phyloP scores from a whole-genome alignment of 2,329 filamentous ascomycete genomes.

The Dryadomyces sulphureus region DNA sequence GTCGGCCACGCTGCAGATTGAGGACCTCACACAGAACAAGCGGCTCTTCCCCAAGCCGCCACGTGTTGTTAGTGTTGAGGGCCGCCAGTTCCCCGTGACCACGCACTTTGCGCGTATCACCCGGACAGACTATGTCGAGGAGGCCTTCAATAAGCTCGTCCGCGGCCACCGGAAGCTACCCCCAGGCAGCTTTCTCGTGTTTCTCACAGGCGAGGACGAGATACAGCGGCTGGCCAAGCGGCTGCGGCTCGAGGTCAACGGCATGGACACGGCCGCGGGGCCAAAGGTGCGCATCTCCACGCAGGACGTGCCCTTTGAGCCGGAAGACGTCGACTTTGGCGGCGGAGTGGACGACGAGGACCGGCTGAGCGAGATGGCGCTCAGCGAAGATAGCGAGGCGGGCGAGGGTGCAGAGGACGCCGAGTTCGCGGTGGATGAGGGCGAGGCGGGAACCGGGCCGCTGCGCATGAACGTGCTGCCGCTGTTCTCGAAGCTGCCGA shows the following conservation, averaged over 20 bases:
- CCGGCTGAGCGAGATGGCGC: neutral
- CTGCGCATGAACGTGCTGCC: constrained; percentile 79
- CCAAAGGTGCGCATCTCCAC: constrained; percentile 63
- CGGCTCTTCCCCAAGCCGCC: constrained; percentile 65
- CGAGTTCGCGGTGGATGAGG: constrained; percentile 8
- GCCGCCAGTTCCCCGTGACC: constrained; percentile 80
- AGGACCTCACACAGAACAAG: constrained; percentile 76
- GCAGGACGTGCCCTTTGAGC: constrained; percentile 63
- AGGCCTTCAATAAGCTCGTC: constrained; percentile 75
- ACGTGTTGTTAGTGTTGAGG: constrained; percentile 78
- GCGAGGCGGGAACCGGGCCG: constrained; percentile 42
- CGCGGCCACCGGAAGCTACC: constrained; percentile 82
- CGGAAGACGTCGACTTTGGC: constrained; percentile 77
- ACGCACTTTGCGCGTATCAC: constrained; percentile 78
- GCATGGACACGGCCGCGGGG: constrained; percentile 38
- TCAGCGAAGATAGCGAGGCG: constrained; percentile 16
- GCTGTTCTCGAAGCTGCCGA: constrained; percentile 82
- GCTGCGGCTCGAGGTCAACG: constrained; percentile 52
- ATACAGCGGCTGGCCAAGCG: constrained; percentile 72
- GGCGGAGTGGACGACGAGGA: constrained; percentile 27
- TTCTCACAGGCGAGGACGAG: constrained; percentile 86
- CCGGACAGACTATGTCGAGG: constrained; percentile 75
- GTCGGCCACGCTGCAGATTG: constrained; percentile 86
- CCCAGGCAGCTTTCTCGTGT: constrained; percentile 81
- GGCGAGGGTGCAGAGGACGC: neutral